Evolutionary conservation across 2,329 filamentous ascomycete genomes (phyloP), one percentile per base, ranked within the genome.

Genomic region (Phaeosphaeriaceae sp.): DNA sequence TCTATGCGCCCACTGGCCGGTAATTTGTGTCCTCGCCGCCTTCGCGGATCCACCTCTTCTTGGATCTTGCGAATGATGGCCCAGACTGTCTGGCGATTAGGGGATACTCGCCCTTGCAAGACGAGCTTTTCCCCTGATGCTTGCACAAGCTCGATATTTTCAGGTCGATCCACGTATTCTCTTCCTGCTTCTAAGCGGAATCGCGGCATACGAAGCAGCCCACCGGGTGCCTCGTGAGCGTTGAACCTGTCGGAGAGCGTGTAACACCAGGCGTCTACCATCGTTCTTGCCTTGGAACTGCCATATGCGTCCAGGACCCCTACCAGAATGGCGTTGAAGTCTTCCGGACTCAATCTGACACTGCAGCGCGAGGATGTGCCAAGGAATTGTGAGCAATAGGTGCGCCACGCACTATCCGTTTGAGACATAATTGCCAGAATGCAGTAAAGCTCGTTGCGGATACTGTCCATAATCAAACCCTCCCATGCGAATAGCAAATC

Each of bases 321-420:
- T 45, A 81, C 77, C 7, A 90, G 81, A 7, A 87, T 60, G 19
- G 69, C 66, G 59, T 86, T 83, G 77, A 88, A 87, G 6, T 82
- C 72, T 2, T 71, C 67, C 0, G 78, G 65, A 17, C 68, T 67
- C 13, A 77, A 62, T 33, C 53, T 67, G 46, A 76, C 60, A 11
- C 21, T 50, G 54, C 73, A 69, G 17, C 70, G 68, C 1, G 61
- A 63, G 10, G 71, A 70, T 40, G 68, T 60, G 1, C 64, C 61
- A 9, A 77, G 64, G 45, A 78, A 76, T 17, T 64, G 65, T 2
- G 70, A 73, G 49, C 72, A 73, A 46, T 65, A 75, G 0, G 60
- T 53, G 45, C 65, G 70, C 71, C 69, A 77, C 9, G 65, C 58
- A 1, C 49, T 33, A 41, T 71, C 53, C 9, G 75, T 58, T 7